Conservation (phyloP, 768 basidiomycete genomes). For the Chalciporus chontae region DNA sequence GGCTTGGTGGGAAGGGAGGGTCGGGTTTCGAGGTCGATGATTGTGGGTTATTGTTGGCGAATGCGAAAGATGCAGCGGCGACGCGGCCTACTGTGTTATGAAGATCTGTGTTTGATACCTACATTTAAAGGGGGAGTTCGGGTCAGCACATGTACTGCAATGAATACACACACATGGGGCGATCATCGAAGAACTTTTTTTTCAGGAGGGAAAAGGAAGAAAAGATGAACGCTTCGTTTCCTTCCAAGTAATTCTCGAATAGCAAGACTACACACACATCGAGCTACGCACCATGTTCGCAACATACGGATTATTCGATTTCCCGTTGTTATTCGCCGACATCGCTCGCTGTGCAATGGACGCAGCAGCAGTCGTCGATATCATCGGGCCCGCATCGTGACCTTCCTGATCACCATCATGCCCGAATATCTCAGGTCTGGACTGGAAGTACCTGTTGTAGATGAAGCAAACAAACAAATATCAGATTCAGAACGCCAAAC, state of each 20-base stretch:
- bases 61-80: constrained; percentile 52
- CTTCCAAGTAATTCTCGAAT: too few species aligned
- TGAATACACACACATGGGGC: too few species aligned
- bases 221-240: too few species aligned
- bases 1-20: constrained; percentile 17
- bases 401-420: constrained; percentile 20
- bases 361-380: constrained; percentile 31
- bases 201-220: too few species aligned
- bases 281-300: constrained; percentile 29
- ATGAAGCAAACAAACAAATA: not conserved
- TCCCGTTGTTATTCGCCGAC: constrained; percentile 28
- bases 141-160: not conserved
- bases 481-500: not conserved
- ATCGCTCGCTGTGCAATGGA: constrained; percentile 46
- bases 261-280: not conserved
- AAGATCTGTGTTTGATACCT: constrained; percentile 41
- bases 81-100: constrained; percentile 48
- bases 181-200: too few species aligned
- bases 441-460: constrained; percentile 62
- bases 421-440: constrained; percentile 65
- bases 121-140: not conserved
- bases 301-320: constrained; percentile 35
- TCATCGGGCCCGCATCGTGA: constrained; percentile 15
- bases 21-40: not conserved
- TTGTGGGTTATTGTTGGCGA: constrained; percentile 23